phyloP scores from a whole-genome alignment of 2,329 filamentous ascomycete genomes.

The Cladosporium sp. region DNA sequence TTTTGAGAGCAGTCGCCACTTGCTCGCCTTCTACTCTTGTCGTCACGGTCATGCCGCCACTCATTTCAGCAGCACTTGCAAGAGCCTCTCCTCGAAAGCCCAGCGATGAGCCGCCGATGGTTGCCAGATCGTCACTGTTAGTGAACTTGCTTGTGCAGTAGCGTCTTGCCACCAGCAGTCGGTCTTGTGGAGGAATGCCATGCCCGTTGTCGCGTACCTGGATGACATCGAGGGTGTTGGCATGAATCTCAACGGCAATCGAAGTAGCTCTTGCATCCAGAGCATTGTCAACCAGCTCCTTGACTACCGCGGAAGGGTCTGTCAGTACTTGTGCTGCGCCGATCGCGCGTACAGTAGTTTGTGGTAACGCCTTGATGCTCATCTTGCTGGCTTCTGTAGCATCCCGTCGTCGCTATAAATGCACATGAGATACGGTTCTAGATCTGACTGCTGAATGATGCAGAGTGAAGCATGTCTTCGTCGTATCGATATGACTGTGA shows the following conservation, averaged over 20 bases:
- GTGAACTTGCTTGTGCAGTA: slow-evolving; percentile 71
- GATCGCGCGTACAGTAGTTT: slow-evolving; percentile 50
- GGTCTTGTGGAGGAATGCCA: slow-evolving; percentile 62
- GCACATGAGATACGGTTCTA: background rate
- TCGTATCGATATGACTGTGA: background rate
- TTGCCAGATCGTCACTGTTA: slow-evolving; percentile 58
- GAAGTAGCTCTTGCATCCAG: slow-evolving; percentile 66
- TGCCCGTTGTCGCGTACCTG: slow-evolving; percentile 71
- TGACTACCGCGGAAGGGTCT: slow-evolving; percentile 60
- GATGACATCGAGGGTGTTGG: slow-evolving; percentile 65
- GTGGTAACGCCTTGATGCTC: slow-evolving; percentile 41
- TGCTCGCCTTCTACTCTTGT: slow-evolving; percentile 61
- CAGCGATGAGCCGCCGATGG: slow-evolving; percentile 56
- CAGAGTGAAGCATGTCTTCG: background rate
- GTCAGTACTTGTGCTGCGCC: slow-evolving; percentile 59
- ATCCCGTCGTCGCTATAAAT: background rate
- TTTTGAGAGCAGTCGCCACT: slow-evolving; percentile 52
- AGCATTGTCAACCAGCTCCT: slow-evolving; percentile 74
- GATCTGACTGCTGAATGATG: background rate
- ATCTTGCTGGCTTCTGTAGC: slow-evolving; percentile 16
- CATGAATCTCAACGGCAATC: slow-evolving; percentile 60
- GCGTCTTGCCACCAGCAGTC: slow-evolving; percentile 57
- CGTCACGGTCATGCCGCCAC: slow-evolving; percentile 53
- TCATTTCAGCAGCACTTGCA: slow-evolving; percentile 60
- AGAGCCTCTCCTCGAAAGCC: slow-evolving; percentile 75